Evolutionary conservation across 2,329 filamentous ascomycete genomes (phyloP).

Genomic region (Ceratocystis diversiconidia): DNA sequence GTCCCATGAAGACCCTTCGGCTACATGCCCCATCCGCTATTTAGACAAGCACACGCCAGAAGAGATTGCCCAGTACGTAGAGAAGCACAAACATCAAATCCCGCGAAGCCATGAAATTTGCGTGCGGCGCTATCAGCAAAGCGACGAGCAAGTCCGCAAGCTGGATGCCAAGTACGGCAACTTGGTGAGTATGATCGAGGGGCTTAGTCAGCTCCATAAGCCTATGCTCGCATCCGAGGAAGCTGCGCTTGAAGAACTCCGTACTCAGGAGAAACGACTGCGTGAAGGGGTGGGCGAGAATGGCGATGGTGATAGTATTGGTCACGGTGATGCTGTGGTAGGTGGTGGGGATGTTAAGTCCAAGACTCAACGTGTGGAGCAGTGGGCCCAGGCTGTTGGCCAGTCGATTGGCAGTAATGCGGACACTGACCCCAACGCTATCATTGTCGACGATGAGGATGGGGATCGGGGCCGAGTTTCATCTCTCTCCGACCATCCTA

Average conservation of each 20-base stretch:
- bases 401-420: constrained; percentile 28
- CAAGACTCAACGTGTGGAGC: constrained; percentile 56
- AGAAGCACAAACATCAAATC: constrained; percentile 88
- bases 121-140: constrained; percentile 75
- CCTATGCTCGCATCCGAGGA: constrained; percentile 58
- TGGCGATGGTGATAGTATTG: constrained; percentile 23
- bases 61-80: constrained; percentile 84
- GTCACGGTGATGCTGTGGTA: background rate
- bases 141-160: constrained; percentile 70
- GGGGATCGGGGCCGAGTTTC: constrained; percentile 45
- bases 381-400: constrained; percentile 70
- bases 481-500: constrained; percentile 60
- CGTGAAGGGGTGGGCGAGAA: constrained; percentile 33
- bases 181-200: constrained; percentile 86
- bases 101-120: constrained; percentile 89
- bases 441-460: constrained; percentile 26
- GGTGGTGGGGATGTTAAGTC: background rate
- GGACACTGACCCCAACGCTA: constrained; percentile 26
- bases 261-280: constrained; percentile 21
- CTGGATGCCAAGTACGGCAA: constrained; percentile 90
- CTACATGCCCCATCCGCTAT: constrained; percentile 83
- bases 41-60: constrained; percentile 85
- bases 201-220: constrained; percentile 74
- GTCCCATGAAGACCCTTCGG: constrained; percentile 36
- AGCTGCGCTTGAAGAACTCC: constrained; percentile 28